A percentile compares a stretch with the other conserved stretches of the same genome.
Evolutionary conservation across 1,284 basidiomycete genomes (phyloP).

Genomic region (Takashimella koratensis): DNA sequence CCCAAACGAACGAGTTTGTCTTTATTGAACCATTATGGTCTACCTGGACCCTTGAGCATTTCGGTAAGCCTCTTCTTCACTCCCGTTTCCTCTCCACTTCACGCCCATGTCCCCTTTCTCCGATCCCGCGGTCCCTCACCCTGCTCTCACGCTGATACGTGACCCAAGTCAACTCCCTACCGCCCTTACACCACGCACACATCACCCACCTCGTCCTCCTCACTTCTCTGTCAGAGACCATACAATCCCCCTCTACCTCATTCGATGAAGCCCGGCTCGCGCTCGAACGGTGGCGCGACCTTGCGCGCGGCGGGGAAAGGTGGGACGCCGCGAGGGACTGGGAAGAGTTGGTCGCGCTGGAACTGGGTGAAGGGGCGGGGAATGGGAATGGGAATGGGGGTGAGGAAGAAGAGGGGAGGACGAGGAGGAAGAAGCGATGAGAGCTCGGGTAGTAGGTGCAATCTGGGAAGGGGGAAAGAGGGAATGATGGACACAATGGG

Average conservation of each 20-base stretch:
- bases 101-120: not conserved
- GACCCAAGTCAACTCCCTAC: constrained; percentile 30
- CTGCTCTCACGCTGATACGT: not conserved
- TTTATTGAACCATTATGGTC: constrained; percentile 39
- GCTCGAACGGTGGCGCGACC: constrained; percentile 41
- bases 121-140: not conserved
- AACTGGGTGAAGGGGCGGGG: constrained; percentile 23
- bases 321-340: constrained; percentile 37
- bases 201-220: constrained; percentile 27
- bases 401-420: constrained; percentile 18
- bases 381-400: constrained; percentile 24
- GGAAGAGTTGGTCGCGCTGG: constrained; percentile 40
- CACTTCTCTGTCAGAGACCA: constrained; percentile 16
- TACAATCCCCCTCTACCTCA: constrained; percentile 24
- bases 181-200: constrained; percentile 32
- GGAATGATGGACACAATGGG: too few relatives aligned
- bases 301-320: constrained; percentile 32
- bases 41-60: constrained; percentile 43
- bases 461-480: too few relatives aligned
- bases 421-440: constrained; percentile 2
- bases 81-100: not conserved
- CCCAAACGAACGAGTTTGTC: constrained; percentile 27
- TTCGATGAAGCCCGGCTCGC: constrained; percentile 39
- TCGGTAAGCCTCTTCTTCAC: too few relatives aligned
- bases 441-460: not conserved